These are phyloP conservation scores for Pestalotiopsis fici DNA, from an alignment of 2,329 filamentous ascomycete species.

Conservation along the genomic window DNA sequence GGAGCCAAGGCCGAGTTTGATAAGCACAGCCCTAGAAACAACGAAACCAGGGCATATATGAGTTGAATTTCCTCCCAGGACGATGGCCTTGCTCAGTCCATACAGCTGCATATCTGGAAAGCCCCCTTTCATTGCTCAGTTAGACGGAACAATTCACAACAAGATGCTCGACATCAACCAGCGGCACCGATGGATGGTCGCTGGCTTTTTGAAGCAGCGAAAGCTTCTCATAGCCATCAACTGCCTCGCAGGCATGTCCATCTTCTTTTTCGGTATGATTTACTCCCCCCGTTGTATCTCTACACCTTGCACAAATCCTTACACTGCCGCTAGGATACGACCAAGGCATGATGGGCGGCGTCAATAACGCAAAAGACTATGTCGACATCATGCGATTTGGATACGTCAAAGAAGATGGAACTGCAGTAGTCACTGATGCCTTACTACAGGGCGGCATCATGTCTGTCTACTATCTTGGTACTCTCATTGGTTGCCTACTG, in stretches of 20 bases:
- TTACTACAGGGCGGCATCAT: slow-evolving; percentile 66
- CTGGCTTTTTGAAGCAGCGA: slow-evolving; percentile 31
- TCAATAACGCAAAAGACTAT: slow-evolving; percentile 67
- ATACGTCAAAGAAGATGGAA: slow-evolving; percentile 51
- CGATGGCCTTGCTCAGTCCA: no score
- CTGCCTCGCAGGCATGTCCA: slow-evolving; percentile 63
- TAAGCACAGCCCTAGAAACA: no score
- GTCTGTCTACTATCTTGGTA: slow-evolving; percentile 56
- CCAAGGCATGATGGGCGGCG: slow-evolving; percentile 40
- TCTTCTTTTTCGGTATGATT: slow-evolving; percentile 65
- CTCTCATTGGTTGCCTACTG: slow-evolving; percentile 61
- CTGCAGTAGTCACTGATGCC: slow-evolving; percentile 58
- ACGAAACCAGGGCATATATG: no score
- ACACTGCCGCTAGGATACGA: slow-evolving; percentile 46
- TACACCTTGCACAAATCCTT: neutral
- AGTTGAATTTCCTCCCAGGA: no score
- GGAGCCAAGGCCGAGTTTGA: no score
- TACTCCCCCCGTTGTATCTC: neutral
- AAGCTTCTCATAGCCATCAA: slow-evolving; percentile 49
- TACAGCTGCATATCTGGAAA: no score
- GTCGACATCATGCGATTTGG: slow-evolving; percentile 67
- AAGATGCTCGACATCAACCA: neutral
- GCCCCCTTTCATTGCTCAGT: no score
- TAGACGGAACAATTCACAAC: neutral
- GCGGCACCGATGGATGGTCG: slow-evolving; percentile 16